Conservation (phyloP, 2,329 filamentous ascomycete genomes). For the Fusarium buxicola region DNA sequence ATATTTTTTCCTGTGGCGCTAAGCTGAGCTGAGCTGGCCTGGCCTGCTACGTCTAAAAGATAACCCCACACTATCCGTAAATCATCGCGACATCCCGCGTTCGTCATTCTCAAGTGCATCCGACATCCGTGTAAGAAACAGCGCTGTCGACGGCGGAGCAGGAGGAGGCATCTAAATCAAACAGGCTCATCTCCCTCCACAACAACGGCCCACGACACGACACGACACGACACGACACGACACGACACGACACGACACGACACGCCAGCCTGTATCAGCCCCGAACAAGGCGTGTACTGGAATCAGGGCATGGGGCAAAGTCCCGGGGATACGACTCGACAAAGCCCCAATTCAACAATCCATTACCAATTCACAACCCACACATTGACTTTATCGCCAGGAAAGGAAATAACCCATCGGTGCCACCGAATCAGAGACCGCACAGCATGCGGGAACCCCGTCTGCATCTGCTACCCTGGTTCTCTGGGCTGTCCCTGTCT, state of each 20-base stretch:
- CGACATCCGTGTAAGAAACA: not conserved
- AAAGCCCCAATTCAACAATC: constrained; percentile 32
- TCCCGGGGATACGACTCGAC: constrained; percentile 23
- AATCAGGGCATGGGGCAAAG: constrained; percentile 5
- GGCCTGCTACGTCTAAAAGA: constrained; percentile 13
- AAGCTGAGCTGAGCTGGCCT: constrained; percentile 28
- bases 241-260: not conserved
- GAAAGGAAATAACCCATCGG: constrained; percentile 26
- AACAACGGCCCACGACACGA: constrained; percentile 3
- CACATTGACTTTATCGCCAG: constrained; percentile 22
- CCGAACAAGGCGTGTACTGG: constrained; percentile 4
- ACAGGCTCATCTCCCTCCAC: constrained; percentile 11
- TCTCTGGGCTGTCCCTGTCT: constrained; percentile 17
- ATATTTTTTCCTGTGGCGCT: constrained; percentile 13
- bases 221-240: not conserved
- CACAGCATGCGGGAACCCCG: constrained; percentile 33
- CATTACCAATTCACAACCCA: constrained; percentile 39
- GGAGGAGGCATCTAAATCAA: constrained; percentile 6
- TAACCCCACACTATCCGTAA: too few relatives aligned
- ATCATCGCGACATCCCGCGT: constrained; percentile 20
- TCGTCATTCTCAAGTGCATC: not conserved
- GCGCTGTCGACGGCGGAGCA: not conserved
- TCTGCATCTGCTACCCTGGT: constrained; percentile 30
- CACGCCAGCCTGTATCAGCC: constrained; percentile 21
- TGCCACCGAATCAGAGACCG: constrained; percentile 37